Conservation (phyloP, 2,329 filamentous ascomycete genomes). For the Sclerotinia minor region DNA sequence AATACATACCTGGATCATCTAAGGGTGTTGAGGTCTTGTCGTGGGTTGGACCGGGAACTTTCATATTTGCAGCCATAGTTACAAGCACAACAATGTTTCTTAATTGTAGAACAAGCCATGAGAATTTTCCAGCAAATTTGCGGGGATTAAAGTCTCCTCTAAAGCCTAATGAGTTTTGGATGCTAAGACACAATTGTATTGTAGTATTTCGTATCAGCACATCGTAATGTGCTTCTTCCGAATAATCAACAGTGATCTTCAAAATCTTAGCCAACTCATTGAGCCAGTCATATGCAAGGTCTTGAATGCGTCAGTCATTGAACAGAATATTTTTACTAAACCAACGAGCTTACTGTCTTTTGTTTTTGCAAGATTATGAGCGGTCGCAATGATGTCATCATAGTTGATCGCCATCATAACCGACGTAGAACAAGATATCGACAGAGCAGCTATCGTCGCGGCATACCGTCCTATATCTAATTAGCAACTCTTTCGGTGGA, state of each 20-base stretch:
- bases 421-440: slow-evolving; percentile 52
- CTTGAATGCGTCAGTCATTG: slow-evolving; percentile 42
- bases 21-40: slow-evolving; percentile 56
- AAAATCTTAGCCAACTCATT: slow-evolving; percentile 68
- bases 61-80: slow-evolving; percentile 59
- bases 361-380: slow-evolving; percentile 43
- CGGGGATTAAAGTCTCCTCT: slow-evolving; percentile 61
- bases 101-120: slow-evolving; percentile 72
- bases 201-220: slow-evolving; percentile 70
- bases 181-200: slow-evolving; percentile 74
- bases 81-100: slow-evolving; percentile 69
- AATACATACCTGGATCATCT: slow-evolving; percentile 58
- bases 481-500: slow-evolving; percentile 30
- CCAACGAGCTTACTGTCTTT: slow-evolving; percentile 33
- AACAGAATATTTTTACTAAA: not conserved
- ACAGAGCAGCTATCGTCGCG: slow-evolving; percentile 62
- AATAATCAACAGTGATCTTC: slow-evolving; percentile 77
- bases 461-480: slow-evolving; percentile 51
- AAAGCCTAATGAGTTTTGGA: slow-evolving; percentile 77
- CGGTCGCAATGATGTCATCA: slow-evolving; percentile 72
- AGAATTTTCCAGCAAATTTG: slow-evolving; percentile 69
- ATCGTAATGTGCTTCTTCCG: slow-evolving; percentile 71
- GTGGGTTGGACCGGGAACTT: slow-evolving; percentile 50
- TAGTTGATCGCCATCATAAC: slow-evolving; percentile 53
- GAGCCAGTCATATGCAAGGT: slow-evolving; percentile 63